These are phyloP conservation scores for Amanita subjunquillea DNA, from an alignment of 768 basidiomycete species.

Conservation along the genomic window DNA sequence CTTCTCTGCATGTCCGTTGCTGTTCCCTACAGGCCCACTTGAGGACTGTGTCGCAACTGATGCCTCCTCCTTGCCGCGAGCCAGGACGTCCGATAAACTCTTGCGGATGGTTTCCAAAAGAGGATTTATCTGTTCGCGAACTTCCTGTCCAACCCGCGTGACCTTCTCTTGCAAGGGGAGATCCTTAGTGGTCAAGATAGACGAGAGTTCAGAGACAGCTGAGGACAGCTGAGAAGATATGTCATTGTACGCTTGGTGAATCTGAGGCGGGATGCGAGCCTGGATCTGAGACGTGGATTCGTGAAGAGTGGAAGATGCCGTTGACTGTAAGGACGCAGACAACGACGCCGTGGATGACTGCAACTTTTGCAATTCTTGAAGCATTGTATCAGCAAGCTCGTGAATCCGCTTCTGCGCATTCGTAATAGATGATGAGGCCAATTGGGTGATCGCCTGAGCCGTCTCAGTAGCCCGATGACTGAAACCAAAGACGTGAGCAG, in stretches of 20 bases:
- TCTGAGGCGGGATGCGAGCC: slow-evolving; percentile 42
- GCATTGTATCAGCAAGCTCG: slow-evolving; percentile 53
- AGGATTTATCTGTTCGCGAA: slow-evolving; percentile 51
- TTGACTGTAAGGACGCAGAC: slow-evolving; percentile 29
- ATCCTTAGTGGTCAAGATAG: slow-evolving; percentile 42
- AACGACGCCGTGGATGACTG: slow-evolving; percentile 46
- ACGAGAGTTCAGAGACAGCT: slow-evolving; percentile 41
- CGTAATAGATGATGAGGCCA: slow-evolving; percentile 46
- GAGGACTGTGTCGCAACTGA: slow-evolving; percentile 9
- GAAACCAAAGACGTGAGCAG: slow-evolving; percentile 6
- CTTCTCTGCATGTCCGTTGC: neutral
- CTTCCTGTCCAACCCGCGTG: slow-evolving; percentile 41
- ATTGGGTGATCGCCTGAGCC: slow-evolving; percentile 48
- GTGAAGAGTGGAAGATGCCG: slow-evolving; percentile 17
- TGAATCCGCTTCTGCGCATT: slow-evolving; percentile 49
- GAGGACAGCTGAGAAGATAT: slow-evolving; percentile 32
- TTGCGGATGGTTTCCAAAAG: slow-evolving; percentile 43
- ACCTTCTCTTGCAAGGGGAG: slow-evolving; percentile 56
- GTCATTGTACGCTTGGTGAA: slow-evolving; percentile 49
- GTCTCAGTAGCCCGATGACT: slow-evolving; percentile 66
- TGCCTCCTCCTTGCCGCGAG: slow-evolving; percentile 13
- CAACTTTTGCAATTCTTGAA: slow-evolving; percentile 56
- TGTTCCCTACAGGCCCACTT: neutral
- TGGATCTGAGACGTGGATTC: slow-evolving; percentile 26
- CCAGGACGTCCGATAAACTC: slow-evolving; percentile 28